Evolutionary conservation across 805 yeast species (phyloP), one percentile per base, ranked within the genome.

Genomic region (Starmera amethionina): DNA sequence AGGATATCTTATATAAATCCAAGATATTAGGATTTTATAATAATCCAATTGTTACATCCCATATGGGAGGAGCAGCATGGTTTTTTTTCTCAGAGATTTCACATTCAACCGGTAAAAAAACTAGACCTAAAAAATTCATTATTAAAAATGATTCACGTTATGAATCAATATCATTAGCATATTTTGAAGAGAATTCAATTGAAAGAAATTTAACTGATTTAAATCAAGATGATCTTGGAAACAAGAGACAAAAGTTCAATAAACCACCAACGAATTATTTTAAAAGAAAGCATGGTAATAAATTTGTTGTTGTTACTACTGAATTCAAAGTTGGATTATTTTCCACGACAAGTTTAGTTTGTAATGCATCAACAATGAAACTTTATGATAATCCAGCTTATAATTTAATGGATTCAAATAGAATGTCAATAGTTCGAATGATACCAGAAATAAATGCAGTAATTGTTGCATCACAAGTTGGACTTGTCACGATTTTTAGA

Each of bases 331-430:
- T 71, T 12, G 78, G 72, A 0, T 51, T 77, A 22, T 69, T 73
- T 46, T 58, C 68, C 22, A 60, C 62, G 1, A 68, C 70, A 38
- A 60, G 65, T 10, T 56, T 77, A 18, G 62, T 70, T 30, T 73
- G 79, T 49, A 68, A 64, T 46, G 65, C 74, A 5, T 64, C 74
- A 1, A 67, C 75, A 1, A 55, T 64, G 4, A 53, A 62, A 18
- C 51, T 73, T 2, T 75, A 72, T 48, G 62, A 62, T 14, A 50
- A 52, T 8, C 12, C 42, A 6, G 22, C 33, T 33, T 52, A 48
- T 8, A 47, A 45, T 5, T 9, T 39, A 25, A 40, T 30, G 12
- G 37, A 38, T 27, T 42, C 45, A 13, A 56, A 60, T 37, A 42
- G 65, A 33, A 32, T 63, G 27, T 54, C 56, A 14, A 54, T 62